Evolutionary conservation across 225 moss, liverwort and hornwort species (phyloP).

Genomic region (Anthoceros angustus): DNA sequence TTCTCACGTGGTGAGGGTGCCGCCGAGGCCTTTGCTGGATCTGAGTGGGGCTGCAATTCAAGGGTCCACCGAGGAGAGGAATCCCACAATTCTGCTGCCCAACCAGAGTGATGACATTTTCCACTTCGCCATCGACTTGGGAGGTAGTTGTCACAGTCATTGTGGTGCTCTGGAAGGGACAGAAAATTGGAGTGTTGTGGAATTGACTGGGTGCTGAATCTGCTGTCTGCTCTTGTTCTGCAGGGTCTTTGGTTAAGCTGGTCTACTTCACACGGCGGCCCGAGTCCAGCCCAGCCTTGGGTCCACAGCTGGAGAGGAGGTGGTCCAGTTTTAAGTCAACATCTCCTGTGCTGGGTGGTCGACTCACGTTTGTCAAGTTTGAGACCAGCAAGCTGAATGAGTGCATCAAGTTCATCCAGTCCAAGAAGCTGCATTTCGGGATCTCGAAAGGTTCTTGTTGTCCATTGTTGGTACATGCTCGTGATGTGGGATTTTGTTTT

Average conservation of each 20-base stretch:
- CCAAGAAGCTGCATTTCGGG: conserved; percentile 52
- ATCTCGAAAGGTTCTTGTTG: conserved; percentile 16
- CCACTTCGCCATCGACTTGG: conserved; percentile 94
- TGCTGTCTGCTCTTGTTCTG: conserved; percentile 4
- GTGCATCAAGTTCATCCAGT: conserved; percentile 80
- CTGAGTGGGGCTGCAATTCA: conserved; percentile 78
- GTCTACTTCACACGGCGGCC: conserved; percentile 84
- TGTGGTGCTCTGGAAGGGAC: background rate
- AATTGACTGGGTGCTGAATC: background rate
- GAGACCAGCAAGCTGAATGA: conserved; percentile 74
- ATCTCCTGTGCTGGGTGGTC: conserved; percentile 83
- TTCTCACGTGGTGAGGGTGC: conserved; percentile 23
- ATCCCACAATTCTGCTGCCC: conserved; percentile 77
- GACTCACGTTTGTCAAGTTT: conserved; percentile 93
- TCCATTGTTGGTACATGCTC: background rate
- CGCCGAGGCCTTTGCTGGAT: conserved; percentile 56
- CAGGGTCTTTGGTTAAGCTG: conserved; percentile 82
- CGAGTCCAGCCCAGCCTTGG: conserved; percentile 26
- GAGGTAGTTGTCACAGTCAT: conserved; percentile 12
- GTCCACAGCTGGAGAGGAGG: conserved; percentile 35
- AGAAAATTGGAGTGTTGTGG: background rate
- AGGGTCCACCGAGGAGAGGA: conserved; percentile 73
- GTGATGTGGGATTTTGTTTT: background rate
- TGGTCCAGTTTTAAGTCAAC: conserved; percentile 55
- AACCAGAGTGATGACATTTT: conserved; percentile 93